Evolutionary conservation across 2,329 filamentous ascomycete genomes (phyloP), one percentile per base, ranked within the genome.

Genomic region (Colletotrichum eleusines): DNA sequence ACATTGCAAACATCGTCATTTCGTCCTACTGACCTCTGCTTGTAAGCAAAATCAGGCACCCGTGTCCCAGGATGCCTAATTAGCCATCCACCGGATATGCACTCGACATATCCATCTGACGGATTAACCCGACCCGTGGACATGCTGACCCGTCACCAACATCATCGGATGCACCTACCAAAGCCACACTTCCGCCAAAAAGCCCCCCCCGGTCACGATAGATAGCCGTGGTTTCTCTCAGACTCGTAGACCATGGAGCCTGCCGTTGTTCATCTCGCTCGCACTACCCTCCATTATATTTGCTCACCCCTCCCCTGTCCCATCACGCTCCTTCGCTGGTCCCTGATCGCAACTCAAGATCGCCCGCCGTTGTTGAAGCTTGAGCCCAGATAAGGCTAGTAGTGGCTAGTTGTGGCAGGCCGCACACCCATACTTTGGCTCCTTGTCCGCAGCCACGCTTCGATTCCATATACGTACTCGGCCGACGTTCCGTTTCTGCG

Each of bases 361-460:
- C 48, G 59, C 69, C 50, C 66, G 48, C 28, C 40, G 54, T 46
- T 44, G 48, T 62, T 55, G 68, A 71, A 68, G 63, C 35, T 68
- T 58, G 51, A 53, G 12, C 44, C 64, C 53, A 38, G 20, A 58
- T 62, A 58, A 40, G 65, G 57, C 65, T 62, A 62, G 63, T 62
- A 62, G 63, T 46, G 53, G 26, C 53, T 20, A 44, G 18, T 46
- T 33, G 26, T 59, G 64, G 58, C 58, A 58, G 63, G 58, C 68
- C 64, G n/a, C n/a, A 68, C 68, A 59, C 42, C 48, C 58, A 63
- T 44, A 31, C 68, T 33, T 66, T 48, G 66, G 46, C 23, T 33
- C 35, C 51, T 23, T 33, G 31, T 59, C 51, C 68, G 53, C 68
- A 71, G 68, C 68, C 68, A 68, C 58, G 58, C 28, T 53, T 53